Conservation (phyloP, 208 protist species). For the Trypanosoma grayi region DNA sequence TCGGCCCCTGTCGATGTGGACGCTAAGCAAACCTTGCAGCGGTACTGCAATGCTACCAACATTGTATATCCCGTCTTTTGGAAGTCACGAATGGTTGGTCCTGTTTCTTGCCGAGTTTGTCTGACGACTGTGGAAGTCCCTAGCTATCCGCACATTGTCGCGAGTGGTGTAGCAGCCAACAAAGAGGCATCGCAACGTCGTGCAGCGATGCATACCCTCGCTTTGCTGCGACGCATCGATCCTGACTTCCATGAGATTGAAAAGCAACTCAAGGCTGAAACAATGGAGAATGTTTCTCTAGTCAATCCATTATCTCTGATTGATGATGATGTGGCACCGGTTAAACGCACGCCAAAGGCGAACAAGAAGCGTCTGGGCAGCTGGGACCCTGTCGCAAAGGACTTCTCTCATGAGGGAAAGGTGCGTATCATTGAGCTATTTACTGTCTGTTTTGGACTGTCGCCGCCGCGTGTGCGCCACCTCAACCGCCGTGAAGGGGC, state of each 20-base stretch:
- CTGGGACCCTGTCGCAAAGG: slow-evolving; percentile 24
- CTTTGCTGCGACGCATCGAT: slow-evolving; percentile 72
- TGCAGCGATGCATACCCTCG: slow-evolving; percentile 77
- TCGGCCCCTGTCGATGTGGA: slow-evolving; percentile 27
- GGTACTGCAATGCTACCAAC: slow-evolving; percentile 40
- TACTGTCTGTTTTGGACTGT: slow-evolving; percentile 56
- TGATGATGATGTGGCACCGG: neutral
- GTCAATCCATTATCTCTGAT: slow-evolving; percentile 10
- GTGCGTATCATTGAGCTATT: slow-evolving; percentile 60
- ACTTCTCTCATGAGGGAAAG: slow-evolving; percentile 56
- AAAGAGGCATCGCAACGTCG: slow-evolving; percentile 52
- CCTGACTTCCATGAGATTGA: slow-evolving; percentile 44
- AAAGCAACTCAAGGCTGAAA: slow-evolving; percentile 26
- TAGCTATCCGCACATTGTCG: slow-evolving; percentile 52
- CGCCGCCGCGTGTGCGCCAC: slow-evolving; percentile 30
- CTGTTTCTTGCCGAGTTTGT: slow-evolving; percentile 45
- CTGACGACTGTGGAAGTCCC: slow-evolving; percentile 60
- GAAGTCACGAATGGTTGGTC: slow-evolving; percentile 44
- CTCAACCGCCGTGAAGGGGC: slow-evolving; percentile 25
- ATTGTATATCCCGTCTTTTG: slow-evolving; percentile 35
- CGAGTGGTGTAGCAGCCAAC: slow-evolving; percentile 61
- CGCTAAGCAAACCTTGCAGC: slow-evolving; percentile 37
- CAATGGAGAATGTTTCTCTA: slow-evolving; percentile 4
- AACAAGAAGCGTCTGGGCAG: slow-evolving; percentile 16
- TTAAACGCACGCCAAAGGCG: neutral